These are phyloP conservation scores for Sphaerulina musiva DNA, from an alignment of 2,329 filamentous ascomycete species.

Conservation along the genomic window DNA sequence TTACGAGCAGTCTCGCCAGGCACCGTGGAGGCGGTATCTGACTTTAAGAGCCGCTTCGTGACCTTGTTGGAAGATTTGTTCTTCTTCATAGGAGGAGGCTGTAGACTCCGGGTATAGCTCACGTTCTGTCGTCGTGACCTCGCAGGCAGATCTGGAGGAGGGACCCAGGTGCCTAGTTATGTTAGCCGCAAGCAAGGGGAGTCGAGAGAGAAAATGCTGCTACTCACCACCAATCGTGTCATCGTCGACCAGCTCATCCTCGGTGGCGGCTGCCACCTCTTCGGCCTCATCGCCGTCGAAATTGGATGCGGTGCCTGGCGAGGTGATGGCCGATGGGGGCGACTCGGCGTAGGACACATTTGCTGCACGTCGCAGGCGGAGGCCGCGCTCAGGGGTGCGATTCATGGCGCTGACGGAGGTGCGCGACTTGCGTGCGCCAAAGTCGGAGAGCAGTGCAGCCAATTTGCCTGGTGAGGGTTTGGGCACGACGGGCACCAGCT, in stretches of 20 bases:
- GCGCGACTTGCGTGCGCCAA: slow-evolving; percentile 25
- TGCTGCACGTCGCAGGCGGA: slow-evolving; percentile 12
- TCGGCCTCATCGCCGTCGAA: slow-evolving; percentile 9
- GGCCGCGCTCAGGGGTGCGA: slow-evolving; percentile 12
- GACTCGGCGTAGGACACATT: slow-evolving; percentile 23
- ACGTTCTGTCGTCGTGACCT: slow-evolving; percentile 24
- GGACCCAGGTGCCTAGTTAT: slow-evolving; percentile 8
- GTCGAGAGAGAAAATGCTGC: no score
- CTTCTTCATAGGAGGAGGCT: slow-evolving; percentile 8
- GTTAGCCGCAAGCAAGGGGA: not conserved
- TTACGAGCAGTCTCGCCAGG: slow-evolving; percentile 35
- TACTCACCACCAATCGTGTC: slow-evolving; percentile 21
- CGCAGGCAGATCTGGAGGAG: slow-evolving; percentile 19
- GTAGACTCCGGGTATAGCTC: slow-evolving; percentile 20
- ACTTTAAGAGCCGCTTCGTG: slow-evolving; percentile 14
- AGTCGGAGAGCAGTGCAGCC: slow-evolving; percentile 25
- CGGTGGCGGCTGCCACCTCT: slow-evolving; percentile 9
- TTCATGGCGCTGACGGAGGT: slow-evolving; percentile 26
- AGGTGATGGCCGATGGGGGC: slow-evolving; percentile 14
- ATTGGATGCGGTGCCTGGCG: slow-evolving; percentile 11
- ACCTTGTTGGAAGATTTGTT: slow-evolving; percentile 11
- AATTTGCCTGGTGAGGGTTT: slow-evolving; percentile 14
- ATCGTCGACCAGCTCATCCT: slow-evolving; percentile 23
- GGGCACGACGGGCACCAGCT: slow-evolving; percentile 14
- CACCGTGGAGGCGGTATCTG: slow-evolving; percentile 12